A percentile compares a stretch with the other conserved stretches of the same genome.
Conservation (phyloP, 106 monocot genomes). For the Acorus calamus region DNA sequence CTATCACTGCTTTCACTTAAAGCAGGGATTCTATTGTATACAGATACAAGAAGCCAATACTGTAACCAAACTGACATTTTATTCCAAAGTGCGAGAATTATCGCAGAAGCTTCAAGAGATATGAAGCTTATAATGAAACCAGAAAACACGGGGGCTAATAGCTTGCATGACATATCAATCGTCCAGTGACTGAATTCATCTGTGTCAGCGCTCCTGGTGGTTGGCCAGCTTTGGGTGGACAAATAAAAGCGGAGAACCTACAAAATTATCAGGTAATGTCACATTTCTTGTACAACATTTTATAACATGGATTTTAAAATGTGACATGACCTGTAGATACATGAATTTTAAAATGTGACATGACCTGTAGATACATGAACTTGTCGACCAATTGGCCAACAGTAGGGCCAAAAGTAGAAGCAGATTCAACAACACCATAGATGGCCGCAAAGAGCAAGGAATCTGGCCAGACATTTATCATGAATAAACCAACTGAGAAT, state of each 20-base stretch:
- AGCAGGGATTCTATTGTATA: slow-evolving; percentile 66
- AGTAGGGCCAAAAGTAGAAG: slow-evolving; percentile 62
- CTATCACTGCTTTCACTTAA: slow-evolving; percentile 34
- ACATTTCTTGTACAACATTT: not conserved
- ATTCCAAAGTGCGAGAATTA: slow-evolving; percentile 67
- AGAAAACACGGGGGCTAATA: slow-evolving; percentile 77
- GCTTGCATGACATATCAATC: slow-evolving; percentile 84
- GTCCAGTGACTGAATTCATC: slow-evolving; percentile 77
- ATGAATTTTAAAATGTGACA: not conserved
- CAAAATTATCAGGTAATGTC: not conserved
- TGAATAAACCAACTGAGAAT: slow-evolving; percentile 87
- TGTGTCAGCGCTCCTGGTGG: slow-evolving; percentile 45
- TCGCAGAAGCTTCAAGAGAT: slow-evolving; percentile 61
- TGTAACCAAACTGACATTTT: slow-evolving; percentile 59
- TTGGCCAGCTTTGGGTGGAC: slow-evolving; percentile 61
- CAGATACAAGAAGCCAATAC: slow-evolving; percentile 81
- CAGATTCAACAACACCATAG: slow-evolving; percentile 86
- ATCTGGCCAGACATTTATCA: slow-evolving; percentile 81
- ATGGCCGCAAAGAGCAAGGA: slow-evolving; percentile 86
- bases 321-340: too few species aligned
- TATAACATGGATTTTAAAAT: not conserved
- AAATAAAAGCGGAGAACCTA: slow-evolving; percentile 77
- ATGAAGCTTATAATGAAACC: slow-evolving; percentile 93
- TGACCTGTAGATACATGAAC: slow-evolving; percentile 51
- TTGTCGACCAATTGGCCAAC: slow-evolving; percentile 58